Evolutionary conservation across 208 protist genomes (phyloP).

Genomic region (Wallacemonas sp.): DNA sequence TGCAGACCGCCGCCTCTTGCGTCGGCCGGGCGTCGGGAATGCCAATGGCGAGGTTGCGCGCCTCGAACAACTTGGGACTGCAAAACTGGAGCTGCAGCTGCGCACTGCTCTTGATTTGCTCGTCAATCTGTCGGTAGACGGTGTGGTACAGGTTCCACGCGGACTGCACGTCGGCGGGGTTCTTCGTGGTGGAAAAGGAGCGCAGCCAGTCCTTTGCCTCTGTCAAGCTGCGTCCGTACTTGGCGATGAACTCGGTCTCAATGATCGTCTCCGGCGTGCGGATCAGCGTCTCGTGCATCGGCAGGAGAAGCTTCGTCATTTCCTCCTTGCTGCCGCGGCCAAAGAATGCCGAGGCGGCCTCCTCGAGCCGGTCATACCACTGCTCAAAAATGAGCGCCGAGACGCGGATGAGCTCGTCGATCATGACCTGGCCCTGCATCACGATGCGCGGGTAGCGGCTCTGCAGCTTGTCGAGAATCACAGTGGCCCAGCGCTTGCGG

Average conservation of each 20-base stretch:
- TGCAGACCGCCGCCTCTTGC: slow-evolving; percentile 69
- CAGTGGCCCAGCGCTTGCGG: slow-evolving; percentile 66
- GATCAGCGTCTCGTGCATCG: slow-evolving; percentile 95
- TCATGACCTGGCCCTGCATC: slow-evolving; percentile 95
- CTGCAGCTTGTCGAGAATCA: slow-evolving; percentile 76
- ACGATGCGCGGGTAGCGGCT: slow-evolving; percentile 71
- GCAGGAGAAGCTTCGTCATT: slow-evolving; percentile 90
- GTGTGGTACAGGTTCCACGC: slow-evolving; percentile 88
- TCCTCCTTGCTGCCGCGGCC: slow-evolving; percentile 81
- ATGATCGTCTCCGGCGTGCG: slow-evolving; percentile 90
- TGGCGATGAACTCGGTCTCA: slow-evolving; percentile 94
- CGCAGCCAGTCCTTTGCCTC: slow-evolving; percentile 76
- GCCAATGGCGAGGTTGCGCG: slow-evolving; percentile 69
- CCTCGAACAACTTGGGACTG: slow-evolving; percentile 85
- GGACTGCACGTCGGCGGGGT: slow-evolving; percentile 73
- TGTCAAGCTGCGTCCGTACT: slow-evolving; percentile 57
- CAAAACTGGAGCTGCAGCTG: slow-evolving; percentile 71
- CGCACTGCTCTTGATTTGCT: slow-evolving; percentile 62
- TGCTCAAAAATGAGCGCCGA: slow-evolving; percentile 96
- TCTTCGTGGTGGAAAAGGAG: slow-evolving; percentile 54
- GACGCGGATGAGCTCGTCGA: slow-evolving; percentile 96
- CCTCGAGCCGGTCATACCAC: slow-evolving; percentile 95
- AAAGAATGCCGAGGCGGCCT: slow-evolving; percentile 95
- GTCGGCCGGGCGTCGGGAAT: slow-evolving; percentile 89
- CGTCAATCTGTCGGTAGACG: slow-evolving; percentile 78